phyloP scores from a whole-genome alignment of 2,329 filamentous ascomycete genomes.

The Monosporascus sp. region DNA sequence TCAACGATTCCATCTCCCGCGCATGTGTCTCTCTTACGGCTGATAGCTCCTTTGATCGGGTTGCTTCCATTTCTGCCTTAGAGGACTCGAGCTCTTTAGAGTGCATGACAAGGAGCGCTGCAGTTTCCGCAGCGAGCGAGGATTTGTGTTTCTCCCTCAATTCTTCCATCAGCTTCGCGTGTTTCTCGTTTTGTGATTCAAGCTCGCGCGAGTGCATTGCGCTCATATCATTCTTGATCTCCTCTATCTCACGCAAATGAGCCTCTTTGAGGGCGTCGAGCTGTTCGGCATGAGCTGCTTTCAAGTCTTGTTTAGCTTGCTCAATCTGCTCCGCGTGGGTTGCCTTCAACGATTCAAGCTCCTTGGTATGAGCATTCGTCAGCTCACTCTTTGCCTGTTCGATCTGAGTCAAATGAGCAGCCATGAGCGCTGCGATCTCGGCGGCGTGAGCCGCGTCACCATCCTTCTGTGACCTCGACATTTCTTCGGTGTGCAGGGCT shows the following conservation, averaged over 20 bases:
- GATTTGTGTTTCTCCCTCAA: slow-evolving; percentile 13
- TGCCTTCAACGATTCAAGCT: slow-evolving; percentile 8
- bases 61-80: slow-evolving; percentile 20
- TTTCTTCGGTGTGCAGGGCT: slow-evolving; percentile 13
- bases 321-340: slow-evolving; percentile 4
- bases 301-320: slow-evolving; percentile 3
- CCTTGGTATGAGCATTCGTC: slow-evolving; percentile 4
- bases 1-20: slow-evolving; percentile 22
- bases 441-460: slow-evolving; percentile 11
- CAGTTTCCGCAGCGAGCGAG: slow-evolving; percentile 18
- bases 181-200: slow-evolving; percentile 1
- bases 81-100: slow-evolving; percentile 20
- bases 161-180: slow-evolving; percentile 17
- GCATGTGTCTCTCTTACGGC: slow-evolving; percentile 22
- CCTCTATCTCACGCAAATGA: slow-evolving; percentile 5
- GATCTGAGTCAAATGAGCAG: slow-evolving; percentile 9
- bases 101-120: slow-evolving; percentile 20
- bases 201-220: slow-evolving; percentile 4
- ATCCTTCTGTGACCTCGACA: slow-evolving; percentile 16
- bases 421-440: slow-evolving; percentile 18
- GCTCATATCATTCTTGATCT: slow-evolving; percentile 2
- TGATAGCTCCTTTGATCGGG: slow-evolving; percentile 20
- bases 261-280: slow-evolving; percentile 6
- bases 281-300: slow-evolving; percentile 8
- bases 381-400: slow-evolving; percentile 7